Evolutionary conservation across 1,139 yeast genomes (phyloP).

Genomic region (Nakaseomyces uthaithaninus): DNA sequence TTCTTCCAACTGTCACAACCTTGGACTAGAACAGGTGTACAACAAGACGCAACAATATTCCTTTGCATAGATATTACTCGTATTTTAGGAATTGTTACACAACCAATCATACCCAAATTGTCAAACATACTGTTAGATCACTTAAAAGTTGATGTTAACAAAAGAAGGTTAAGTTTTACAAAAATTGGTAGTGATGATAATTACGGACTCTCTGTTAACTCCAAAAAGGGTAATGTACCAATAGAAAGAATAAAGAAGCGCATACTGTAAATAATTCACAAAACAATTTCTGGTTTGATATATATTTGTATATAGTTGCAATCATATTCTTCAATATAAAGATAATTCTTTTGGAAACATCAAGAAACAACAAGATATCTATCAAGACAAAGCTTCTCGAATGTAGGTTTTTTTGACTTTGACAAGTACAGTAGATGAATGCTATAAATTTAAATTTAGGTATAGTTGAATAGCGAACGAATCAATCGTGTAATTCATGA

Average conservation of each 20-base stretch:
- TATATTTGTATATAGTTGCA: neutral
- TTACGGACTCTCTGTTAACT: conserved; percentile 42
- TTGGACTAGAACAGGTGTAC: conserved; percentile 39
- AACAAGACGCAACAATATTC: conserved; percentile 49
- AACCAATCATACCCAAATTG: conserved; percentile 65
- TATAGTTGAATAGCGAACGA: no score
- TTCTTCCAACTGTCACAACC: conserved; percentile 56
- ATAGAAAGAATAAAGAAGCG: conserved; percentile 23
- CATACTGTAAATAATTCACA: neutral
- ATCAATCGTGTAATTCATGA: neutral
- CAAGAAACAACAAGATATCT: no score
- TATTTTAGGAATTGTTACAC: conserved; percentile 54
- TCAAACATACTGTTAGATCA: conserved; percentile 54
- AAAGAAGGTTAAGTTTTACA: conserved; percentile 38
- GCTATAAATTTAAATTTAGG: no score
- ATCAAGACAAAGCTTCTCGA: no score
- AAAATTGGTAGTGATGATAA: conserved; percentile 40
- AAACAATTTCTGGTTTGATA: no score
- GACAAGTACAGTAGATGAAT: no score
- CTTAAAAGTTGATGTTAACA: conserved; percentile 41
- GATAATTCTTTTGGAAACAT: no score
- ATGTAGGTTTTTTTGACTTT: no score
- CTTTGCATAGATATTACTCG: conserved; percentile 67
- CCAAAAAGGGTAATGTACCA: conserved; percentile 38
- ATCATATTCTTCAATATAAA: no score